A percentile compares a stretch with the other conserved stretches of the same genome.
phyloP scores from a whole-genome alignment of 176 grass and related monocot species.

The Avena atlantica region DNA sequence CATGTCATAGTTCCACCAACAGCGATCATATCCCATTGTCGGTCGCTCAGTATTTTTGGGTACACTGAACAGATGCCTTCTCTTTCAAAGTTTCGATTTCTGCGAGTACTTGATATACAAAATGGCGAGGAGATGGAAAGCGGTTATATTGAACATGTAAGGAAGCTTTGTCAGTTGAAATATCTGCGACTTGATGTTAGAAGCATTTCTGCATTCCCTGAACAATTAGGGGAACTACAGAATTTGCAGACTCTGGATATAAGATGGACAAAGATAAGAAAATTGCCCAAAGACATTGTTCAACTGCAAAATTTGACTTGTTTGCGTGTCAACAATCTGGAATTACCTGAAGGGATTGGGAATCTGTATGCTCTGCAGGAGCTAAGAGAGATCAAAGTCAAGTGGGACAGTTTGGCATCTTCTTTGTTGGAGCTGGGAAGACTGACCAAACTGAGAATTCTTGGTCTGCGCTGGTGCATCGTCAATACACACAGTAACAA shows the following conservation, averaged over 20 bases:
- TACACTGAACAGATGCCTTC: slow-evolving; percentile 39
- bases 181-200: slow-evolving; percentile 35
- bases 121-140: slow-evolving; percentile 38
- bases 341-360: slow-evolving; percentile 40
- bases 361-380: slow-evolving; percentile 40
- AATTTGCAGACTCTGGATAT: slow-evolving; percentile 40
- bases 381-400: slow-evolving; percentile 33
- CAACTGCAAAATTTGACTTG: slow-evolving; percentile 28
- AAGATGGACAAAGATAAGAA: slow-evolving; percentile 23
- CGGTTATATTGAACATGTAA: slow-evolving; percentile 32
- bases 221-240: slow-evolving; percentile 37
- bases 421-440: slow-evolving; percentile 38
- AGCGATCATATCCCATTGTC: slow-evolving; percentile 10
- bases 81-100: slow-evolving; percentile 34
- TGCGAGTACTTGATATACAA: slow-evolving; percentile 52
- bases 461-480: slow-evolving; percentile 31
- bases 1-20: slow-evolving; percentile 21
- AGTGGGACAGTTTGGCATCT: neutral
- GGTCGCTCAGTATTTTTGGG: slow-evolving; percentile 43
- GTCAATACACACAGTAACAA: neutral
- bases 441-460: slow-evolving; percentile 34
- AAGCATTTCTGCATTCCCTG: slow-evolving; percentile 34
- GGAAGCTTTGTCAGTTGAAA: slow-evolving; percentile 30
- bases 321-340: neutral
- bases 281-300: slow-evolving; percentile 33